Evolutionary conservation across 1,284 basidiomycete species (phyloP).

Genomic region (Ganoderma lucidum): DNA sequence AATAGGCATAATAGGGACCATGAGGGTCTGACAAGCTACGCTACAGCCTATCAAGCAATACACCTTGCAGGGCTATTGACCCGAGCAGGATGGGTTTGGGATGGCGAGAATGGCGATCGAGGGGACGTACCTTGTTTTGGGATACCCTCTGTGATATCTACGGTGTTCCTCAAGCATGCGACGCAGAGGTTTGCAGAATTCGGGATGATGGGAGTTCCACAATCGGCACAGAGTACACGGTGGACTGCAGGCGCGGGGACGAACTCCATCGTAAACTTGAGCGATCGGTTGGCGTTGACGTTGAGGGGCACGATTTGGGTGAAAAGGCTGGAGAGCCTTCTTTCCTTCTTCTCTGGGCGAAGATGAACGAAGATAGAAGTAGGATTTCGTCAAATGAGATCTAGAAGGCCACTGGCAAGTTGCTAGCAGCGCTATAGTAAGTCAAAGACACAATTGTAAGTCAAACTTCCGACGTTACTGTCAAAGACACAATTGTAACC

Average conservation of each 20-base stretch:
- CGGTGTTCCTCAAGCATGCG: constrained; percentile 88
- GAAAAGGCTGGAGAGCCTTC: background rate
- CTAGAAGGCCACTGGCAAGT: too few species aligned
- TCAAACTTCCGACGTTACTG: too few species aligned
- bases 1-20: background rate
- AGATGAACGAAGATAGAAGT: background rate
- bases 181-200: constrained; percentile 98
- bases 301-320: background rate
- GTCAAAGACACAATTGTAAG: background rate
- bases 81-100: background rate
- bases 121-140: constrained; percentile 85
- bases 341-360: background rate
- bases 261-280: constrained; percentile 70
- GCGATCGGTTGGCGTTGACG: constrained; percentile 1
- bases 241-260: constrained; percentile 74
- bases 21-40: background rate
- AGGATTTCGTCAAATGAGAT: background rate
- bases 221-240: constrained; percentile 84
- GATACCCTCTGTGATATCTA: constrained; percentile 98
- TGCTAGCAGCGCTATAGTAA: background rate
- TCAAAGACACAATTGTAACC: background rate
- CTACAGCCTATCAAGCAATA: background rate
- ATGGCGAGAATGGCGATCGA: background rate
- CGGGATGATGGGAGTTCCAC: constrained; percentile 90
- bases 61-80: background rate